Evolutionary conservation across 192 early-diverging fungal species (phyloP).

Genomic region (Backusella australiensis): DNA sequence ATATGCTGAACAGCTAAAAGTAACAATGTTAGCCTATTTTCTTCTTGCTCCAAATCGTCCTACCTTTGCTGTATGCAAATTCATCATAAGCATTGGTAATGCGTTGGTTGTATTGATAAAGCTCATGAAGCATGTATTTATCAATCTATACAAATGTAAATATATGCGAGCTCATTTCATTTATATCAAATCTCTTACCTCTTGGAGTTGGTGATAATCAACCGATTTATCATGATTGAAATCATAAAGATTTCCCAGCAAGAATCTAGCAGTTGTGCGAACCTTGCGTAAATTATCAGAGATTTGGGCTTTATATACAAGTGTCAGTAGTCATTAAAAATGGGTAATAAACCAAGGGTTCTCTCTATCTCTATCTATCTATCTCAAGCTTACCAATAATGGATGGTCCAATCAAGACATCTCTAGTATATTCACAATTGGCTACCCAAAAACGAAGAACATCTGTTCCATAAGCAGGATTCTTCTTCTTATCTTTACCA

Average conservation of each 20-base stretch:
- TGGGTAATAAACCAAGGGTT: neutral
- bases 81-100: constrained; percentile 56
- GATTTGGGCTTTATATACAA: constrained; percentile 41
- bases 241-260: constrained; percentile 71
- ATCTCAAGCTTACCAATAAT: constrained; percentile 45
- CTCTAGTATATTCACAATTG: constrained; percentile 71
- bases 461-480: constrained; percentile 76
- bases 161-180: neutral
- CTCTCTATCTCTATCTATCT: neutral
- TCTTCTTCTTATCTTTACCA: constrained; percentile 61
- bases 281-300: constrained; percentile 73
- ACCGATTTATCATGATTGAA: constrained; percentile 45
- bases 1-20: constrained; percentile 56
- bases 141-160: constrained; percentile 35
- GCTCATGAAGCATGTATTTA: constrained; percentile 64
- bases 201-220: constrained; percentile 49
- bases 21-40: neutral
- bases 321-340: neutral
- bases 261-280: constrained; percentile 71
- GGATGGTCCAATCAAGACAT: constrained; percentile 67
- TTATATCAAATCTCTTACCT: constrained; percentile 19
- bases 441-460: constrained; percentile 74
- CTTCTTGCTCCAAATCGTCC: neutral
- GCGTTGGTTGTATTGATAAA: constrained; percentile 56
- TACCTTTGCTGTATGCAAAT: constrained; percentile 63